Evolutionary conservation across 352 stramenopile genomes (phyloP).

Genomic region (Phytophthora brassicae): DNA sequence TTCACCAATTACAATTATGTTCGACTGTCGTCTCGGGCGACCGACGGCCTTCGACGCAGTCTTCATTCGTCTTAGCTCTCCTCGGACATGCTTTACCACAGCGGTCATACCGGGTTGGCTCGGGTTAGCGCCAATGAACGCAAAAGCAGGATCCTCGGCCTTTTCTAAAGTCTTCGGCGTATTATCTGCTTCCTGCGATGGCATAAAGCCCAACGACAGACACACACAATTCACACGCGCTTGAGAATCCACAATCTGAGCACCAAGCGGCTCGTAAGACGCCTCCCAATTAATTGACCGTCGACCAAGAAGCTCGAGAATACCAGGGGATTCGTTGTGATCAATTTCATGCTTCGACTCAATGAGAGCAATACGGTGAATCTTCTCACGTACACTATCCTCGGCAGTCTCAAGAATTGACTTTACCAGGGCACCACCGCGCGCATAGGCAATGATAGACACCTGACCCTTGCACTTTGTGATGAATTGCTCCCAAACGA

Average conservation of each 20-base stretch:
- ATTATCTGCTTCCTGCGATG: conserved; percentile 62
- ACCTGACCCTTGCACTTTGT: conserved; percentile 84
- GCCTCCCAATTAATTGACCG: conserved; percentile 89
- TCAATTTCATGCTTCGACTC: conserved; percentile 90
- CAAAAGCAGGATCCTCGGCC: conserved; percentile 77
- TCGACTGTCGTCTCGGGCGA: conserved; percentile 65
- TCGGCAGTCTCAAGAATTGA: conserved; percentile 84
- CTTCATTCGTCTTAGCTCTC: conserved; percentile 57
- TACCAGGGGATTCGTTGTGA: conserved; percentile 68
- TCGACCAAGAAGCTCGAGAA: conserved; percentile 81
- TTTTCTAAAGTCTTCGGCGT: conserved; percentile 78
- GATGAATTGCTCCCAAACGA: conserved; percentile 87
- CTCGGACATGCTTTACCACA: conserved; percentile 78
- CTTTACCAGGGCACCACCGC: conserved; percentile 80
- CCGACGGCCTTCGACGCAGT: conserved; percentile 30
- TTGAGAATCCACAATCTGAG: conserved; percentile 86
- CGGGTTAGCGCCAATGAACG: conserved; percentile 80
- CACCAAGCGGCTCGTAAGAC: conserved; percentile 79
- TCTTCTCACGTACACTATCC: conserved; percentile 69
- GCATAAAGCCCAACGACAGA: conserved; percentile 83
- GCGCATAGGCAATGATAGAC: conserved; percentile 82
- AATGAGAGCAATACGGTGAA: conserved; percentile 83
- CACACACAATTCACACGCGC: conserved; percentile 86
- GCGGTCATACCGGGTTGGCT: conserved; percentile 82
- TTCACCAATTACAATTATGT: conserved; percentile 88